Conservation (phyloP, 768 basidiomycete species). For the Psilocybe azurescens region DNA sequence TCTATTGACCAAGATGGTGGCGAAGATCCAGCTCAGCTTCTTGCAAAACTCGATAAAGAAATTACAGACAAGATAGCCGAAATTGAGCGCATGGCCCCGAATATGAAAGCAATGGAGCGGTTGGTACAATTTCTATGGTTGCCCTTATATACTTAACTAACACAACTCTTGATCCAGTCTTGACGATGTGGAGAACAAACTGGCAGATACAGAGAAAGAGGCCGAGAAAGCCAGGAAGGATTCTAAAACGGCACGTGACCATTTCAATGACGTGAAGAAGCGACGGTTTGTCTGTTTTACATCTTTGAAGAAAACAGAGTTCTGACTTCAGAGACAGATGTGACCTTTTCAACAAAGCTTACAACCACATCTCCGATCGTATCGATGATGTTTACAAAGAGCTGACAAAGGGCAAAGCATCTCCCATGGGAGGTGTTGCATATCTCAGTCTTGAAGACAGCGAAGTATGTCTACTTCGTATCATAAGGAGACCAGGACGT, state of each 20-base stretch:
- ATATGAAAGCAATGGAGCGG: slow-evolving; percentile 96
- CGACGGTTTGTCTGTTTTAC: slow-evolving; percentile 57
- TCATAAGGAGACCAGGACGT: neutral
- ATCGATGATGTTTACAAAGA: slow-evolving; percentile 99
- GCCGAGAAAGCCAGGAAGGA: slow-evolving; percentile 92
- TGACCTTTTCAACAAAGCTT: slow-evolving; percentile 95
- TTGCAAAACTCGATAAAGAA: slow-evolving; percentile 75
- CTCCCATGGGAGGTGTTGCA: slow-evolving; percentile 96
- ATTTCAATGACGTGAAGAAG: slow-evolving; percentile 88
- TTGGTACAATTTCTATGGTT: slow-evolving; percentile 35
- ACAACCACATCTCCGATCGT: slow-evolving; percentile 91
- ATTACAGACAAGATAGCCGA: slow-evolving; percentile 76
- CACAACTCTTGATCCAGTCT: slow-evolving; percentile 46
- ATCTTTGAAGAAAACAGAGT: neutral
- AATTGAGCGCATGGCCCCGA: slow-evolving; percentile 94
- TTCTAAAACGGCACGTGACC: slow-evolving; percentile 88
- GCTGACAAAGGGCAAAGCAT: slow-evolving; percentile 92
- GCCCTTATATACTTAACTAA: neutral
- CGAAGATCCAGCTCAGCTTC: slow-evolving; percentile 65
- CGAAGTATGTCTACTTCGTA: slow-evolving; percentile 62
- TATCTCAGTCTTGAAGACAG: slow-evolving; percentile 96
- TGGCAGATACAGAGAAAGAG: slow-evolving; percentile 89
- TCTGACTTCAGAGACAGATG: slow-evolving; percentile 37
- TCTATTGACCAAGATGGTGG: slow-evolving; percentile 76
- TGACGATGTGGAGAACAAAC: slow-evolving; percentile 83